phyloP scores from a whole-genome alignment of 306 rosid species.

The Cucurbita pepo region DNA sequence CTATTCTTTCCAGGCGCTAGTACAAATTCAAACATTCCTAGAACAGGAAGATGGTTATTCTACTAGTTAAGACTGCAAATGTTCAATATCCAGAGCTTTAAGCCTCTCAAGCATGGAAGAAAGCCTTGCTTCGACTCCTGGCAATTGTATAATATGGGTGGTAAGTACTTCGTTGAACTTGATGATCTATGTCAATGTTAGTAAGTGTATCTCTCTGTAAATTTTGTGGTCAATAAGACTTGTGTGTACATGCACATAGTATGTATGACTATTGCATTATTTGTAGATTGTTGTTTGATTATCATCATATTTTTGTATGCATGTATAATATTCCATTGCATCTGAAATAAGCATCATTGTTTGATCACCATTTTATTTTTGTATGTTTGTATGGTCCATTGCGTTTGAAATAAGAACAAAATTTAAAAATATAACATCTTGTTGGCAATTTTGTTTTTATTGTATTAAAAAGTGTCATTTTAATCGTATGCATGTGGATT shows the following conservation, averaged over 20 bases:
- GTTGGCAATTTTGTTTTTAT: too few relatives aligned
- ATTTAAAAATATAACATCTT: too few relatives aligned
- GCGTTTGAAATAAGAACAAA: too few relatives aligned
- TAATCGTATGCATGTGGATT: too few relatives aligned
- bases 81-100: background rate
- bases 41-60: constrained; percentile 24
- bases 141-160: background rate
- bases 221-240: background rate
- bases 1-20: constrained; percentile 44
- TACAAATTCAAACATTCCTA: constrained; percentile 48
- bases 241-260: background rate
- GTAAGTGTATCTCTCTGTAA: background rate
- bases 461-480: too few relatives aligned
- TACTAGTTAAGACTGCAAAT: constrained; percentile 13
- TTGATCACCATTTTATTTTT: too few relatives aligned
- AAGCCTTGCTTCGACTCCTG: background rate
- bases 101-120: background rate
- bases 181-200: background rate
- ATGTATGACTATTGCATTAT: background rate
- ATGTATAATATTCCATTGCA: too few relatives aligned
- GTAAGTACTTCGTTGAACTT: background rate
- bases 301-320: background rate
- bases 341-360: too few relatives aligned
- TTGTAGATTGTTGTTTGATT: background rate
- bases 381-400: too few relatives aligned